Evolutionary conservation across 495 filamentous ascomycete species (phyloP).

Genomic region (Penicillium alfredii): DNA sequence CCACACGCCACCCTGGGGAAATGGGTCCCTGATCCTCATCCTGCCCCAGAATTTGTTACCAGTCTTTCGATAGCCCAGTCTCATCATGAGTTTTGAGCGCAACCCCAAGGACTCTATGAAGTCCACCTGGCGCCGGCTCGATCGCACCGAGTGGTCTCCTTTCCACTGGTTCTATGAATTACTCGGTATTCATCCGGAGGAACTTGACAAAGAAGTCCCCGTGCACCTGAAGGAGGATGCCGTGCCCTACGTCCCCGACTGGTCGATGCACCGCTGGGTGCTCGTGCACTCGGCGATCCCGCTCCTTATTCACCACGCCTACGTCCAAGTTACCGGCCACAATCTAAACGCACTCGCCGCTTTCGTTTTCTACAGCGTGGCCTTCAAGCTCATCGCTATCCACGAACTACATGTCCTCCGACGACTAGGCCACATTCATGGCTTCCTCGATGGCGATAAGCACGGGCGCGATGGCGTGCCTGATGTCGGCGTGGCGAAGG

Average conservation of each 20-base stretch:
- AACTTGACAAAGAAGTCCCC: slow-evolving; percentile 21
- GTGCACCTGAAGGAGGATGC: slow-evolving; percentile 22
- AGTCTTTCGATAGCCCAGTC: too few relatives aligned
- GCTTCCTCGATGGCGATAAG: slow-evolving; percentile 35
- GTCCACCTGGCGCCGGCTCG: slow-evolving; percentile 29
- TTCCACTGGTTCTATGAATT: slow-evolving; percentile 32
- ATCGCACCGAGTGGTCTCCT: slow-evolving; percentile 25
- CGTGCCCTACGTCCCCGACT: slow-evolving; percentile 25
- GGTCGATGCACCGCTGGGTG: slow-evolving; percentile 30
- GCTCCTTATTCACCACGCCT: slow-evolving; percentile 24
- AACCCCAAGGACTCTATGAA: slow-evolving; percentile 34
- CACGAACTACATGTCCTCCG: slow-evolving; percentile 28
- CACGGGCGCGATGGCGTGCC: slow-evolving; percentile 35
- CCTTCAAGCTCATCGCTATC: slow-evolving; percentile 29
- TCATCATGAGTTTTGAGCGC: too few relatives aligned
- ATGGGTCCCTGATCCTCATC: too few relatives aligned
- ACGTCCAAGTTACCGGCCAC: slow-evolving; percentile 21
- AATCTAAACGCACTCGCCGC: slow-evolving; percentile 21
- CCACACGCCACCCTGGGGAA: not conserved
- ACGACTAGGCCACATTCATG: slow-evolving; percentile 24
- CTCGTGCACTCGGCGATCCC: slow-evolving; percentile 22
- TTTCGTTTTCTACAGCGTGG: slow-evolving; percentile 23
- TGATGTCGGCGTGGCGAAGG: slow-evolving; percentile 28
- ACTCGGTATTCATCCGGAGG: slow-evolving; percentile 24
- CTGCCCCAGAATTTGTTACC: too few relatives aligned